Evolutionary conservation across 371 early-diverging fungal species (phyloP).

Genomic region (Mortierella sp.): DNA sequence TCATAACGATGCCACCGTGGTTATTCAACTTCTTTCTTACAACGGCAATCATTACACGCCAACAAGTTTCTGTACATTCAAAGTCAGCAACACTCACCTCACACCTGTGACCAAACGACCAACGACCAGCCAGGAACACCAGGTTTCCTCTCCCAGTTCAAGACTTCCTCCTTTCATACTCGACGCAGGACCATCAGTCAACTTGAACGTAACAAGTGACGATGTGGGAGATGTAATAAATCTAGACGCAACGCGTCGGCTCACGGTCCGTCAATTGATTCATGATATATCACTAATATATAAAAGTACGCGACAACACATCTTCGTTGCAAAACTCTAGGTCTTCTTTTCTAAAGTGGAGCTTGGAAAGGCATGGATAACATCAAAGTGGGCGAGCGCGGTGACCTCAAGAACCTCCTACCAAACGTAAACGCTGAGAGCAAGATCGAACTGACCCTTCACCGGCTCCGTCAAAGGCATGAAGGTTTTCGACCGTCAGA

Average conservation of each 20-base stretch:
- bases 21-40: too few relatives aligned
- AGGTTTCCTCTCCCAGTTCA: neutral
- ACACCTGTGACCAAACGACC: neutral
- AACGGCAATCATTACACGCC: too few relatives aligned
- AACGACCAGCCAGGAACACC: neutral
- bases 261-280: neutral
- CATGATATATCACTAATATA: neutral
- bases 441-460: slow-evolving; percentile 29
- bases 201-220: slow-evolving; percentile 12
- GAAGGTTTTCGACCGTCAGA: slow-evolving; percentile 9
- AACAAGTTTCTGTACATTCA: neutral
- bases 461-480: slow-evolving; percentile 11
- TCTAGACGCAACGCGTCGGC: neutral
- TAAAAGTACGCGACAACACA: neutral
- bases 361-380: slow-evolving; percentile 7
- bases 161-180: neutral
- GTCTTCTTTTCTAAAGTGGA: slow-evolving; percentile 22
- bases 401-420: slow-evolving; percentile 33
- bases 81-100: neutral
- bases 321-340: neutral
- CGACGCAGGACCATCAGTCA: slow-evolving; percentile 15
- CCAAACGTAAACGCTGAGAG: slow-evolving; percentile 19
- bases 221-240: slow-evolving; percentile 25
- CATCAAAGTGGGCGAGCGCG: slow-evolving; percentile 16
- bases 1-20: too few relatives aligned